A percentile compares a stretch with the other conserved stretches of the same genome.
Conservation (phyloP, 73 alveolate species). For the Diophrys appendiculata region DNA sequence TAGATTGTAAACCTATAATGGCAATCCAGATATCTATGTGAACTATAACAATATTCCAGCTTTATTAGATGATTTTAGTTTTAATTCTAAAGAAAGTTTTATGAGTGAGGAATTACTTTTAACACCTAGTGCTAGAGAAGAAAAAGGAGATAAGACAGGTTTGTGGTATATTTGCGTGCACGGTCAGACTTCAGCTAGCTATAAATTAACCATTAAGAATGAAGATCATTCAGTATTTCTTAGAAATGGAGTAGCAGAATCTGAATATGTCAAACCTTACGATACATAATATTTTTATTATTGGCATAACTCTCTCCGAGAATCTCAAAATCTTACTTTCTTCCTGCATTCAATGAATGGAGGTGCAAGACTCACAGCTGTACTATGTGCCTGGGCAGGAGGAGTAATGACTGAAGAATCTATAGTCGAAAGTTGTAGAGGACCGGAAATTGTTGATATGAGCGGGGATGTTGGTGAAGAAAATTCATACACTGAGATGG, state of each 20-base stretch:
- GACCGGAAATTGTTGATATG: neutral
- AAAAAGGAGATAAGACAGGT: constrained; percentile 9
- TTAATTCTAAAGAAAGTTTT: constrained; percentile 29
- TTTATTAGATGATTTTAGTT: neutral
- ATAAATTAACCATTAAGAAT: constrained; percentile 9
- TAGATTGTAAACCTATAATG: constrained; percentile 18
- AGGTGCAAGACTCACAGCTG: neutral
- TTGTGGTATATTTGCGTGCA: constrained; percentile 11
- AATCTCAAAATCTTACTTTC: constrained; percentile 15
- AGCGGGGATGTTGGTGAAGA: neutral
- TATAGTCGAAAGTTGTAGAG: neutral
- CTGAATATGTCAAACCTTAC: constrained; percentile 13
- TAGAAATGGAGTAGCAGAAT: constrained; percentile 31
- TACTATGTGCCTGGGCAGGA: constrained; percentile 1
- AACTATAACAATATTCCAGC: constrained; percentile 1
- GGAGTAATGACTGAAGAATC: neutral
- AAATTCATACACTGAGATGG: neutral
- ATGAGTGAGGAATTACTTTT: constrained; percentile 36
- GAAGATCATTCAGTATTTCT: constrained; percentile 9
- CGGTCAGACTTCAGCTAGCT: constrained; percentile 13
- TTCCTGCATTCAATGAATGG: constrained; percentile 16
- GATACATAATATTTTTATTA: constrained; percentile 11
- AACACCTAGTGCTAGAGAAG: constrained; percentile 35
- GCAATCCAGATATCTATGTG: constrained; percentile 47
- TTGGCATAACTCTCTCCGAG: constrained; percentile 12